Percentiles rank a stretch among this genome's conserved stretches.
Evolutionary conservation across 768 basidiomycete species (phyloP).

Genomic region (Termitomyces sp.): DNA sequence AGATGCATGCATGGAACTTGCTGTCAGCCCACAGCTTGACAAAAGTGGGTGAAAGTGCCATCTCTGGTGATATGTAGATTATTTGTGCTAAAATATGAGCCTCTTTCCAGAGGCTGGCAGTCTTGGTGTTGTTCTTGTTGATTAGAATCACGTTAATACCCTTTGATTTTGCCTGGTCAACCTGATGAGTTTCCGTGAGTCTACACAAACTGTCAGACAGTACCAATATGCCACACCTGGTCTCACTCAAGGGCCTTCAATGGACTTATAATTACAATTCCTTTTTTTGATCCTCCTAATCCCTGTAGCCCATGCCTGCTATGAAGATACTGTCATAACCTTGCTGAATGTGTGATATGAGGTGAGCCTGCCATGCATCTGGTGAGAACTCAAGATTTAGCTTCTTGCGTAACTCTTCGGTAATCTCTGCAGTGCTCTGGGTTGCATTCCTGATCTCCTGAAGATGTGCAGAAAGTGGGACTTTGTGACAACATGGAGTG

Average conservation of each 20-base stretch:
- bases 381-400: too few relatives aligned
- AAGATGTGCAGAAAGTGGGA: too few relatives aligned
- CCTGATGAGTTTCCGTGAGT: too few relatives aligned
- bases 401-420: too few relatives aligned
- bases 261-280: neutral
- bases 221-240: neutral
- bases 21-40: slow-evolving; percentile 24
- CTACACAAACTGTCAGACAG: too few relatives aligned
- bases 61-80: neutral
- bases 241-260: neutral
- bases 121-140: neutral
- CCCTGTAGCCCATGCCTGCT: neutral
- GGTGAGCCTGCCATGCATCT: too few relatives aligned
- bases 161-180: neutral
- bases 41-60: neutral
- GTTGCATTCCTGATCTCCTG: too few relatives aligned
- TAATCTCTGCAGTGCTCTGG: too few relatives aligned
- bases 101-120: neutral
- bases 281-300: neutral
- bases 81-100: neutral
- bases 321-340: neutral
- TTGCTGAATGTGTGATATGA: neutral
- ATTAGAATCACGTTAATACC: neutral
- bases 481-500: too few relatives aligned
- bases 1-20: slow-evolving; percentile 20